Base-by-base conservation (phyloP, 139 green algal species). In the Axilococcus clingmanii region DNA sequence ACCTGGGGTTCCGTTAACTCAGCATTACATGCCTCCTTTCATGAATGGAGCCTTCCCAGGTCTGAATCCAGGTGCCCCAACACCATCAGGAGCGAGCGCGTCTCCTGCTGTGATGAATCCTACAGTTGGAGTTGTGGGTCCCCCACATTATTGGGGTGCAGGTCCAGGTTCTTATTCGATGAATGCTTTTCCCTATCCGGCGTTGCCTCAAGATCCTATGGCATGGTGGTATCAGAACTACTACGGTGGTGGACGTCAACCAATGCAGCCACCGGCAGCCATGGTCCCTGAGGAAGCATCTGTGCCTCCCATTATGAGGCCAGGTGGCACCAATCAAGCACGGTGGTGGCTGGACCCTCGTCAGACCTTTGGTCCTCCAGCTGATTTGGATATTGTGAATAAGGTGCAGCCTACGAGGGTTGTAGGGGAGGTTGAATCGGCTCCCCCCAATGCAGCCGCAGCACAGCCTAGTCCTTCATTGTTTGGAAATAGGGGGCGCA, bases 221-320 rank as follows among this genome's bases (percentile, higher is more conserved):
- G n/a, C 32, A 14, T 63, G 51, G 52, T 68, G 60, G 60, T 62
- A 62, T 38, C 60, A 68, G 20, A 42, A 50, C n/a, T 68, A 68
- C 40, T 68, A 63, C n/a, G 50, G 50, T 32, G 4, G 49, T 9
- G 14, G 4, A 48, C 44, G 14, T 14, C 20, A 37, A 34, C 38
- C 7, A 31, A 37, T 29, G 25, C 59, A 67, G 49, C 57, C 48
- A 22, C 20, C 23, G 34, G 37, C 47, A 16, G 32, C 32, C 11
- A 44, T 45, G 40, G 23, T 37, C 16, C 43, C 56, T 20, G 56
- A 38, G 1, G 56, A 36, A 8, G 56, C 56, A 7, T n/a, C 52
- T 7, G 55, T 64, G 40, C 56, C 38, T 31, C 23, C 31, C 30
- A n/a, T 37, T 36, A 31, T 23, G 42, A 22, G n/a, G 16, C 22